Evolutionary conservation across 2,329 filamentous ascomycete genomes (phyloP), one percentile per base, ranked within the genome.

Genomic region (Claviceps sp.): DNA sequence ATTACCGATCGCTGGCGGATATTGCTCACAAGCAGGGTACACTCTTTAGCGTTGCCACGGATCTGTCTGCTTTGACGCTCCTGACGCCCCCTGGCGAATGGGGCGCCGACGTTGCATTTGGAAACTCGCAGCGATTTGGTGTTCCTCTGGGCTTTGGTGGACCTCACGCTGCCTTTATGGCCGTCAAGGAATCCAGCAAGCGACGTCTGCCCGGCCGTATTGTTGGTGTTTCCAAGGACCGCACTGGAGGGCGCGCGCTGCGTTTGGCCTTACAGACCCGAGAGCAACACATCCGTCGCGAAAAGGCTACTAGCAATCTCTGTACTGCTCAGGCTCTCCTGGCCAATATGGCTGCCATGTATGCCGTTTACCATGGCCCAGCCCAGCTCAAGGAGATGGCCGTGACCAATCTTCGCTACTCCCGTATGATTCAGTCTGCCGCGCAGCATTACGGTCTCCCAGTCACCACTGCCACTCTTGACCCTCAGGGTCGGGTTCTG

Each of bases 271-370:
- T 96, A 50, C 91, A 97, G 70, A 96, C 91, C 9, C 78, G 91
- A 60, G 91, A 97, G 71, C 91, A 97, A 72, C 91, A 97, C 67
- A 96, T 97, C 65, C 81, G 91, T 58, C 81, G 91, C 62, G 91
- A 97, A 67, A 96, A 96, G 77, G 91, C 91, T 1, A 97, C 91
- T 1, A 95, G 89, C 73, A 97, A 97, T 64, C 90, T 96, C 54
- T 97, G 91, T 72, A 97, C 91, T 1, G 90, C 91, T 1, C 91
- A 97, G 70, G 91, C 91, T 8, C 73, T 97, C 26, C 75, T 96
- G 50, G 91, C 91, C 40, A 97, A 97, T 68, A 96, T 96, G 88
- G 91, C 82, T 59, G 88, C 90, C 51, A 85, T 96, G 72, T 97
- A 95, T 64, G 90, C 89, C 50, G 77, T 96, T 51, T 97, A 96